Evolutionary conservation across 163 green algal genomes (phyloP).

Genomic region (Scenedesmus sp.): DNA sequence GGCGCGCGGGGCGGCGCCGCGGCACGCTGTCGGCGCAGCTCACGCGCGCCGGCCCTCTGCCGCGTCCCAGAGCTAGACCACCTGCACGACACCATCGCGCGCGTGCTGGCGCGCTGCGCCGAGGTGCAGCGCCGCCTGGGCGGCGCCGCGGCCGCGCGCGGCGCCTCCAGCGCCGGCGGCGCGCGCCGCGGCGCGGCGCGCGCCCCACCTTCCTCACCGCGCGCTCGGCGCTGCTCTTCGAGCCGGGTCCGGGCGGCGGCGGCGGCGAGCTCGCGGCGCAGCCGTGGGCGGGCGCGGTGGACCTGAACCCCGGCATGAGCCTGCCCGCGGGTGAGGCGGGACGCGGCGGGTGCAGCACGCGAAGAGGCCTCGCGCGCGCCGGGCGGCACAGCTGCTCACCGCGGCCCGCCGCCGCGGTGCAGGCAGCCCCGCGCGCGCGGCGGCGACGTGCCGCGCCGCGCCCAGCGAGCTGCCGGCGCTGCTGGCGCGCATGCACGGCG

Average conservation of each 20-base stretch:
- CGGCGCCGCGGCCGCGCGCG: neutral
- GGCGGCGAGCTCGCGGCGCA: neutral
- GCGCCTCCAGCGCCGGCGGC: neutral
- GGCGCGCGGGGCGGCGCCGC: no score
- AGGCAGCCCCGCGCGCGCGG: constrained; percentile 1
- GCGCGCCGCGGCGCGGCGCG: no score
- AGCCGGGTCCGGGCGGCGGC: constrained; percentile 1
- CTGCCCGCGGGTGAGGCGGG: neutral
- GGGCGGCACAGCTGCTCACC: neutral
- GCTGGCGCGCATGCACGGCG: neutral
- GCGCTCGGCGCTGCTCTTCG: constrained; percentile 32
- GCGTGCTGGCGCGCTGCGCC: constrained; percentile 8
- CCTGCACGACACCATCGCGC: constrained; percentile 23
- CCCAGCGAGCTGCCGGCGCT: constrained; percentile 8
- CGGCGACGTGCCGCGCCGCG: neutral
- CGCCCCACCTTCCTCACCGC: constrained; percentile 17
- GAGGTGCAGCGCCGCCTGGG: constrained; percentile 21
- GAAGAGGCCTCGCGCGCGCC: neutral
- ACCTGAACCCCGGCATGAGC: constrained; percentile 25
- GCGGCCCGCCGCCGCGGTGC: neutral
- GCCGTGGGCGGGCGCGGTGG: neutral
- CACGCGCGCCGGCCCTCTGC: no score
- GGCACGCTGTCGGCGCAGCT: no score
- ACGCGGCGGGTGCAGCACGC: neutral
- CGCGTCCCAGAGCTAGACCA: constrained; percentile 16